Evolutionary conservation across 2,329 filamentous ascomycete species (phyloP).

Genomic region (Penicillium palitans): DNA sequence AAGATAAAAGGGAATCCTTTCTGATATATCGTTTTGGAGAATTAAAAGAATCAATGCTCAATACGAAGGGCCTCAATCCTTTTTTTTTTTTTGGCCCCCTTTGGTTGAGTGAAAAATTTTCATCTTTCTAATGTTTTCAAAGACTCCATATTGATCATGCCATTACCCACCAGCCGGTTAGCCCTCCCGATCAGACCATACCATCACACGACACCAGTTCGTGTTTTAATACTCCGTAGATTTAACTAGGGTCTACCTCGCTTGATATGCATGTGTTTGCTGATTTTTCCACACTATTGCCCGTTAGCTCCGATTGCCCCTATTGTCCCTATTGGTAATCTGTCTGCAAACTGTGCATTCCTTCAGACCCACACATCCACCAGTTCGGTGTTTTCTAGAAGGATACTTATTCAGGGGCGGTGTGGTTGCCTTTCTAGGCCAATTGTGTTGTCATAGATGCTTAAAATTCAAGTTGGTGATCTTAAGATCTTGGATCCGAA

Average conservation of each 20-base stretch:
- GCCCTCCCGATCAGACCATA: constrained; percentile 17
- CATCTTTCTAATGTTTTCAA: too few species aligned
- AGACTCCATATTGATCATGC: constrained; percentile 13
- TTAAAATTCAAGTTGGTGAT: background rate
- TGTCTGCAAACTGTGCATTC: background rate
- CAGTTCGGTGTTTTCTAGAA: background rate
- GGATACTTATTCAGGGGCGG: background rate
- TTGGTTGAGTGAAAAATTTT: background rate
- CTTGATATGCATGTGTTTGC: constrained; percentile 5
- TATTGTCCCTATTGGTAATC: background rate
- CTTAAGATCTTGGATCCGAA: background rate
- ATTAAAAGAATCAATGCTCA: background rate
- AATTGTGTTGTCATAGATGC: background rate
- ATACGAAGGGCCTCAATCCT: background rate
- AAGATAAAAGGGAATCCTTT: background rate
- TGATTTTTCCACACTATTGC: constrained; percentile 5
- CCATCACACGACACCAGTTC: constrained; percentile 15
- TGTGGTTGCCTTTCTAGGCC: background rate
- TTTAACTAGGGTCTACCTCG: background rate
- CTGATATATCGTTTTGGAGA: background rate
- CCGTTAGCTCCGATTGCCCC: background rate
- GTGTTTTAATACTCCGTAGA: background rate
- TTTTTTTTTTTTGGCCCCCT: background rate
- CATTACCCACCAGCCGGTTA: constrained; percentile 9
- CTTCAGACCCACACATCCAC: constrained; percentile 2